Evolutionary conservation across 768 basidiomycete species (phyloP), one percentile per base, ranked within the genome.

Genomic region (Collybia sordida): DNA sequence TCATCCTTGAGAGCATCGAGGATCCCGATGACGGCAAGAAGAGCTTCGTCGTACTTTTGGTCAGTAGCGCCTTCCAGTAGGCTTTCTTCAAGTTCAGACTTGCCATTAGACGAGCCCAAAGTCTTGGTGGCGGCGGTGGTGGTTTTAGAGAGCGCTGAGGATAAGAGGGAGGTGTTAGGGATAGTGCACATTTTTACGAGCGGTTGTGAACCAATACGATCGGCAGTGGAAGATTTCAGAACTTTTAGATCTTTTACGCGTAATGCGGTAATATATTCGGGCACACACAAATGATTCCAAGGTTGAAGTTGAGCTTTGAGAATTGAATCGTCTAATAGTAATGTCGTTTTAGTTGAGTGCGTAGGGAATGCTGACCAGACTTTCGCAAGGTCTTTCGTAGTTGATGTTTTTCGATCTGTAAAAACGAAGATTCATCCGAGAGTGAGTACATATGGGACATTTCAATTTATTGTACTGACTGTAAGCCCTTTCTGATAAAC

Each of bases 261-360:
- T 34, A 45, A 28, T 7, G 12, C 25, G 7, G 25, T 67, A 14
- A 74, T 69, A 59, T 90, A 91, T 57, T 90, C 89, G 12, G 67
- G 72, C 53, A 91, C 75, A 60, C 83, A 87, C 12, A 91, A 65
- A 60, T 93, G 90, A 58, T 89, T 93, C 69, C 80, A 86, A 0
- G 89, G 90, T 60, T 93, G 90, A 8, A 85, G 69, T 18, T 67
- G 75, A 0, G 75, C 78, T 52, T 81, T 80, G 8, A 70, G 64
- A 2, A 72, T 83, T 1, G 77, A 79, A 54, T 81, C 78, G 54
- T 81, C 79, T 7, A 81, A 63, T 8, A 81, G 67, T 5, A 79
- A 52, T 0, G 78, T 78, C 2, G 73, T 71, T 18, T 47, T 62
- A 1, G 67, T 69, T 0, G 79, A 81, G 52, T 77, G 74, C 9